These are phyloP conservation scores for Brassica cretica DNA, from an alignment of 345 rosid genomes.

Conservation along the genomic window DNA sequence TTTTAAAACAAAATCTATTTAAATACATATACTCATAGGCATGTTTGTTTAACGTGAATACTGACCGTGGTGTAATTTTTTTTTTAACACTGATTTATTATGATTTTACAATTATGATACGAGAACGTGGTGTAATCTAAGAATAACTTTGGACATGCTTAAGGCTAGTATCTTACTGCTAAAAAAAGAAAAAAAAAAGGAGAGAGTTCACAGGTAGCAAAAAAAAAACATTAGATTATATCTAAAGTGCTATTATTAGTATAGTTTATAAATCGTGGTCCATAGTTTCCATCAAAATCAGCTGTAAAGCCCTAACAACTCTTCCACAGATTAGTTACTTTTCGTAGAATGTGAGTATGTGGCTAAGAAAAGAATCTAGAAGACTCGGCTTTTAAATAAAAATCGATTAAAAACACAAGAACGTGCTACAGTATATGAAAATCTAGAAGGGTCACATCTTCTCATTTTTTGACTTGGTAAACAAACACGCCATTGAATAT, in stretches of 20 bases:
- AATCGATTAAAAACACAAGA: neutral
- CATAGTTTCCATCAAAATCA: neutral
- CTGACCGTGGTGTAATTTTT: neutral
- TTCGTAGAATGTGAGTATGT: neutral
- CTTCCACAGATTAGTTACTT: neutral
- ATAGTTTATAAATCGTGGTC: neutral
- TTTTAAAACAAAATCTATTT: too few relatives aligned
- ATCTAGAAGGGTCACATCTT: conserved; percentile 26
- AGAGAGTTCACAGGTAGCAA: too few relatives aligned
- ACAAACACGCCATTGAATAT: conserved; percentile 7
- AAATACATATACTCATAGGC: neutral
- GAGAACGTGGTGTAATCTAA: too few relatives aligned
- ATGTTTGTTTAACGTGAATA: neutral
- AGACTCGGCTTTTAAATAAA: neutral
- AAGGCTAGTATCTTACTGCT: too few relatives aligned
- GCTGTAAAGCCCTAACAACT: conserved; percentile 19
- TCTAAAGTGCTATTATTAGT: neutral
- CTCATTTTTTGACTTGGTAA: conserved; percentile 27
- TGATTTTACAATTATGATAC: too few relatives aligned
- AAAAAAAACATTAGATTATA: neutral
- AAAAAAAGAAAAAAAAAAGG: too few relatives aligned
- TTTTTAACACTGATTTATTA: too few relatives aligned
- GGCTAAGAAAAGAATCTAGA: neutral
- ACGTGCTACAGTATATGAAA: neutral
- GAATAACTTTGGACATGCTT: too few relatives aligned